These are phyloP conservation scores for Pythium apleroticum DNA, from an alignment of 352 stramenopile species.

Conservation along the genomic window DNA sequence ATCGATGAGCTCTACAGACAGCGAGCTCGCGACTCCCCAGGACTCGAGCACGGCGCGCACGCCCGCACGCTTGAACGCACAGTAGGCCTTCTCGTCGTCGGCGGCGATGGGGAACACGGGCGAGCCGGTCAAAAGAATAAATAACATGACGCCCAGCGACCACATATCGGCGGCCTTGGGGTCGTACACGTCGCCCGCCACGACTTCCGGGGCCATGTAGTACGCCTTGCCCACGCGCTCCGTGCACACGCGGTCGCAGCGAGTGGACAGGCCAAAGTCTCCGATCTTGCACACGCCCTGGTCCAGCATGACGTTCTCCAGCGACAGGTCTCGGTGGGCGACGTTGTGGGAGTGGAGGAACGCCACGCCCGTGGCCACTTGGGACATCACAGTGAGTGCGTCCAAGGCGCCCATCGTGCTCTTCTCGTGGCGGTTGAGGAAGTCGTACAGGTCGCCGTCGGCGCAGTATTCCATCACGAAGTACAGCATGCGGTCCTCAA, in stretches of 20 bases:
- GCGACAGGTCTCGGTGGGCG: conserved; percentile 50
- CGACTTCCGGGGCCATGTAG: conserved; percentile 68
- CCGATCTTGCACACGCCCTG: conserved; percentile 44
- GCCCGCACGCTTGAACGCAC: conserved; percentile 22
- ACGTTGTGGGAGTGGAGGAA: conserved; percentile 47
- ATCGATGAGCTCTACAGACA: conserved; percentile 23
- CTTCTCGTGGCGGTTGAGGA: conserved; percentile 18
- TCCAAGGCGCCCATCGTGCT: conserved; percentile 25
- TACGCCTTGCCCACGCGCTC: conserved; percentile 58
- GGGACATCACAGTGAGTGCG: conserved; percentile 36
- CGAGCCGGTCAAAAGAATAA: conserved; percentile 65
- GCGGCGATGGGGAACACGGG: conserved; percentile 42
- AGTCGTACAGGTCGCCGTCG: conserved; percentile 46
- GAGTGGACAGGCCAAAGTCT: conserved; percentile 55
- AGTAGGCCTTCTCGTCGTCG: conserved; percentile 31
- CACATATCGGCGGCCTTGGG: conserved; percentile 53
- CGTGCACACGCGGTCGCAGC: conserved; percentile 21
- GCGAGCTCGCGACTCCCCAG: conserved; percentile 25
- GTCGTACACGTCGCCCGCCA: conserved; percentile 42
- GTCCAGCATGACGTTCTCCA: conserved; percentile 50
- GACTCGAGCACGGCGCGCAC: conserved; percentile 34
- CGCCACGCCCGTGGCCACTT: conserved; percentile 40
- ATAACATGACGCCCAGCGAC: conserved; percentile 67
- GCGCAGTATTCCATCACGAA: conserved; percentile 60
- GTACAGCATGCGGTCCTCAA: conserved; percentile 41